Percentiles rank a stretch among this genome's conserved stretches.
Evolutionary conservation across 371 early-diverging fungal genomes (phyloP).

Genomic region (Chytridiales sp.): DNA sequence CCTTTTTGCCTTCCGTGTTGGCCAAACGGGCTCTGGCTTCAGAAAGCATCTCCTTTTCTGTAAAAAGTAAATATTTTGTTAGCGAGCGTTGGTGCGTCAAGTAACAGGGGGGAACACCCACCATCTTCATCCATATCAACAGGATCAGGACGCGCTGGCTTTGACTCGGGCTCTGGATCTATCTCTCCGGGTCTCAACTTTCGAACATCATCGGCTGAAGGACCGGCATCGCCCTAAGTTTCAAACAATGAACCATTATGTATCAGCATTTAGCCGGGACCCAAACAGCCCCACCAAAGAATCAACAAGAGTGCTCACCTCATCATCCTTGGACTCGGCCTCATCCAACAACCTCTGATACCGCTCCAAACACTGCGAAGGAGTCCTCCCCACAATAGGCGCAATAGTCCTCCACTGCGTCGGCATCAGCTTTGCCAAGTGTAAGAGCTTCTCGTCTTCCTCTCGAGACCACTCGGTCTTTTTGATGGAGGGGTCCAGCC

Average conservation of each 20-base stretch:
- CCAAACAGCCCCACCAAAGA: neutral
- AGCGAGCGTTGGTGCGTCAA: neutral
- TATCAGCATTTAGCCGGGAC: neutral
- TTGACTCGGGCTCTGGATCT: slow-evolving; percentile 95
- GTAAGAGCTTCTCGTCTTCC: slow-evolving; percentile 95
- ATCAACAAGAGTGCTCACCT: neutral
- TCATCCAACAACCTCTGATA: slow-evolving; percentile 95
- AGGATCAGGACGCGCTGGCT: slow-evolving; percentile 96
- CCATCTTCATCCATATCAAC: slow-evolving; percentile 98
- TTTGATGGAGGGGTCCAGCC: slow-evolving; percentile 97
- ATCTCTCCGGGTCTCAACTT: slow-evolving; percentile 93
- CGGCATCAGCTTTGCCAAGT: slow-evolving; percentile 98
- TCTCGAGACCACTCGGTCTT: slow-evolving; percentile 99
- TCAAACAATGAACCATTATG: neutral
- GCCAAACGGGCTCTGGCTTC: slow-evolving; percentile 97
- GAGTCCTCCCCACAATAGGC: slow-evolving; percentile 96
- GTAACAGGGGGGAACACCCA: slow-evolving; percentile 1
- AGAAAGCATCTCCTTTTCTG: slow-evolving; percentile 96
- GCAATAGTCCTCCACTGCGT: slow-evolving; percentile 99
- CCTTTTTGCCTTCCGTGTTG: slow-evolving; percentile 98
- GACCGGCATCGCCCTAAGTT: slow-evolving; percentile 61
- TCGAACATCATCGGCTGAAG: slow-evolving; percentile 71
- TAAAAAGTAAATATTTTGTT: slow-evolving; percentile 6
- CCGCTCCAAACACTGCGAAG: slow-evolving; percentile 95
- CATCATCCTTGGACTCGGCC: slow-evolving; percentile 70